A percentile compares a stretch with the other conserved stretches of the same genome.
Evolutionary conservation across 1,284 basidiomycete species (phyloP).

Genomic region (Ceratobasidium sp.): DNA sequence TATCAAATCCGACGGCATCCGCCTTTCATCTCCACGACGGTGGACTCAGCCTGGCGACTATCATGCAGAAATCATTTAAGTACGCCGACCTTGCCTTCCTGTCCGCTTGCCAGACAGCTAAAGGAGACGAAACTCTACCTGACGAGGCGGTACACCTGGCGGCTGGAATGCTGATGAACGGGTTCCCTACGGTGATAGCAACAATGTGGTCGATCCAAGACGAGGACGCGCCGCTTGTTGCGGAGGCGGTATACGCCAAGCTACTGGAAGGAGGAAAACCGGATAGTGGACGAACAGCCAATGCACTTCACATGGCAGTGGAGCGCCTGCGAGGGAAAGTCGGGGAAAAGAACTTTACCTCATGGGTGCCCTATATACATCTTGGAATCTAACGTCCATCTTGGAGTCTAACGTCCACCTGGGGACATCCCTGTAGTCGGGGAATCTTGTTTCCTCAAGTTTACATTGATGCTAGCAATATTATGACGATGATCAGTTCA

Average conservation of each 20-base stretch:
- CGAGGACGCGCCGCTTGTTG: conserved; percentile 31
- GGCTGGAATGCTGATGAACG: conserved; percentile 16
- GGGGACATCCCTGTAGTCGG: too few relatives aligned
- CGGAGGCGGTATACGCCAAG: conserved; percentile 18
- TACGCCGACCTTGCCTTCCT: conserved; percentile 20
- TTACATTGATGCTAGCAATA: too few relatives aligned
- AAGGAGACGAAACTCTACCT: conserved; percentile 6
- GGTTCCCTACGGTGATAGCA: conserved; percentile 27
- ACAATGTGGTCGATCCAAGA: conserved; percentile 38
- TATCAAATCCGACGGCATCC: background rate
- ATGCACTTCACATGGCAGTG: conserved; percentile 4
- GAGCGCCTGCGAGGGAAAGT: background rate
- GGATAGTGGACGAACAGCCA: background rate
- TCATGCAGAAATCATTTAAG: background rate
- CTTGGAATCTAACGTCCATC: background rate
- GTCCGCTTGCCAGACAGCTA: conserved; percentile 35
- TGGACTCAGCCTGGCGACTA: background rate
- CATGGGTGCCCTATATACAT: conserved; percentile 14
- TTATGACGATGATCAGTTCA: too few relatives aligned
- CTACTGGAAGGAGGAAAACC: background rate
- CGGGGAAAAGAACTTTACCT: background rate
- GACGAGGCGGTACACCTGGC: conserved; percentile 38
- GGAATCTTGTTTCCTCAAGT: too few relatives aligned
- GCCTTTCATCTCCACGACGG: conserved; percentile 17
- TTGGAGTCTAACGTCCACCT: too few relatives aligned